phyloP scores from a whole-genome alignment of 2,329 filamentous ascomycete genomes.

The Fusarium metavorans region DNA sequence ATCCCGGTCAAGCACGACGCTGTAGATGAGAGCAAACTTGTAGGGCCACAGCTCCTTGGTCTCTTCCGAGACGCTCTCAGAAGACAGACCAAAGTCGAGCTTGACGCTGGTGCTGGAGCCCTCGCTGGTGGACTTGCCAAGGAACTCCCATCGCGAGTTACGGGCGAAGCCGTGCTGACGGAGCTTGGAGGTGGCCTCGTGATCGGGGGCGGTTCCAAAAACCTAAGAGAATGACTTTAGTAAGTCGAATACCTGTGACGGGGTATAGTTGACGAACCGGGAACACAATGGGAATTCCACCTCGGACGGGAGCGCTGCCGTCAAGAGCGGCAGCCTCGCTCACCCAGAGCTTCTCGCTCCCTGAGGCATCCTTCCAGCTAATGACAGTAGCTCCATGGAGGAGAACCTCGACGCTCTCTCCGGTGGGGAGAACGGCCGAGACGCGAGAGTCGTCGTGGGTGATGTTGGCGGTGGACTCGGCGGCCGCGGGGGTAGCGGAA shows the following conservation, averaged over 20 bases:
- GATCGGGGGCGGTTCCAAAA: slow-evolving; percentile 84
- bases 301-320: slow-evolving; percentile 88
- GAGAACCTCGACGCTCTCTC: slow-evolving; percentile 86
- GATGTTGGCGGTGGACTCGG: slow-evolving; percentile 81
- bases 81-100: slow-evolving; percentile 93
- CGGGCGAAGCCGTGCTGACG: slow-evolving; percentile 97
- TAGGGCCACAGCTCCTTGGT: slow-evolving; percentile 83
- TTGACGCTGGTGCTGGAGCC: slow-evolving; percentile 78
- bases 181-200: slow-evolving; percentile 81
- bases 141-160: slow-evolving; percentile 90
- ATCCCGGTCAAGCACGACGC: slow-evolving; percentile 83
- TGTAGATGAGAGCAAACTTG: slow-evolving; percentile 92
- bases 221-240: slow-evolving; percentile 63
- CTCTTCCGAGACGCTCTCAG: slow-evolving; percentile 75
- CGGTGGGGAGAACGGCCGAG: slow-evolving; percentile 83
- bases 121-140: slow-evolving; percentile 79
- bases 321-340: slow-evolving; percentile 85
- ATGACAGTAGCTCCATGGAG: slow-evolving; percentile 94
- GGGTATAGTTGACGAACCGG: slow-evolving; percentile 72
- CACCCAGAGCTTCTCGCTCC: slow-evolving; percentile 87
- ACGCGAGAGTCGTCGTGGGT: slow-evolving; percentile 78
- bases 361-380: slow-evolving; percentile 88
- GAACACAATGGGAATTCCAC: slow-evolving; percentile 93
- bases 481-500: slow-evolving; percentile 77
- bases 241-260: background rate